These are phyloP conservation scores for Kockovaella imperatae DNA, from an alignment of 768 basidiomycete species.

Conservation along the genomic window DNA sequence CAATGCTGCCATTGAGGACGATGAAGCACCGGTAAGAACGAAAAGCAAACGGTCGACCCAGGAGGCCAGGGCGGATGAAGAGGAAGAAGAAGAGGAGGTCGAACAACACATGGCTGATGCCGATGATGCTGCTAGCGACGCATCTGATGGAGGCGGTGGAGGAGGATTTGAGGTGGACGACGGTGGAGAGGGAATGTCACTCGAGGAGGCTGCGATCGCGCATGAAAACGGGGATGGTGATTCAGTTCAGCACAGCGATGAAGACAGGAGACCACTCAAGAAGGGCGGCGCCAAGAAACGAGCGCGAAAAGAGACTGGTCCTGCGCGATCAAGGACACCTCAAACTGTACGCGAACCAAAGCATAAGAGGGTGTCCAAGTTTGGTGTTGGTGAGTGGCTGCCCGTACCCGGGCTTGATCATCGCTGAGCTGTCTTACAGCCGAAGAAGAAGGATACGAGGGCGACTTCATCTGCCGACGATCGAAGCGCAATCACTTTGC, in stretches of 20 bases:
- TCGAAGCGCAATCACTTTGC: slow-evolving; percentile 60
- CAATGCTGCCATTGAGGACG: background rate
- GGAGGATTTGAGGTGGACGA: too few species aligned
- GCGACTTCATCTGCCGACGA: slow-evolving; percentile 56
- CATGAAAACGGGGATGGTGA: slow-evolving; percentile 13
- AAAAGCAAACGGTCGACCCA: slow-evolving; percentile 1
- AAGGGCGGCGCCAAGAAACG: slow-evolving; percentile 9
- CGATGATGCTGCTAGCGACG: slow-evolving; percentile 14
- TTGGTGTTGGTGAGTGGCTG: slow-evolving; percentile 5
- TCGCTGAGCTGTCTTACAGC: too few species aligned
- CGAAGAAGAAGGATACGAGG: slow-evolving; percentile 20
- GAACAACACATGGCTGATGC: slow-evolving; percentile 1
- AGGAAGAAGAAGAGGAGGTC: slow-evolving; percentile 9
- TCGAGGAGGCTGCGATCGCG: slow-evolving; percentile 14
- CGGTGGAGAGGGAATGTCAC: too few species aligned
- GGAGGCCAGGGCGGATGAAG: slow-evolving; percentile 3
- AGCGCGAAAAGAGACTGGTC: slow-evolving; percentile 1
- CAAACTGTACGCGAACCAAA: slow-evolving; percentile 1
- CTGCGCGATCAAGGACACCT: background rate
- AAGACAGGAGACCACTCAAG: slow-evolving; percentile 4
- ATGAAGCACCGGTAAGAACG: background rate
- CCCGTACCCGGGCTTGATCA: background rate
- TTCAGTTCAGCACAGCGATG: slow-evolving; percentile 8
- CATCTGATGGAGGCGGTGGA: too few species aligned
- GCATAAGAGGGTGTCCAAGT: slow-evolving; percentile 15